Percentiles rank a stretch among this genome's conserved stretches.
phyloP scores from a whole-genome alignment of 306 rosid species.

The Sechiopsis laciniata region DNA sequence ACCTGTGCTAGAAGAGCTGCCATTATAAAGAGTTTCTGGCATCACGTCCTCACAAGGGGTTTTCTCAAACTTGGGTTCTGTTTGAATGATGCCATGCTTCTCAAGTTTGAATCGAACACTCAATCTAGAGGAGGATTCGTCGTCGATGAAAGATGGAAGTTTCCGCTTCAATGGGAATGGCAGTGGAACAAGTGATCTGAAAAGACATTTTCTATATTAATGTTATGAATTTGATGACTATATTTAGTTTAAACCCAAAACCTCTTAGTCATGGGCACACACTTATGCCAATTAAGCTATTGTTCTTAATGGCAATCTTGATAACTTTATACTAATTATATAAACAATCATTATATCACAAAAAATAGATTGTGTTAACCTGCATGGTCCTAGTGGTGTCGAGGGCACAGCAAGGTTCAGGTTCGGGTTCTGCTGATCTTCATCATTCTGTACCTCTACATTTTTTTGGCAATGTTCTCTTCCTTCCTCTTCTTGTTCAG shows the following conservation, averaged over 20 bases:
- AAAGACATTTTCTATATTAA: background rate
- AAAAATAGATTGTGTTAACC: constrained; percentile 34
- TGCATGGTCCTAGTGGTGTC: constrained; percentile 52
- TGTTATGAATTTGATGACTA: background rate
- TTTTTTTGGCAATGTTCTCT: constrained; percentile 43
- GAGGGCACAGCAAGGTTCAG: constrained; percentile 34
- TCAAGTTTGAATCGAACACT: constrained; percentile 47
- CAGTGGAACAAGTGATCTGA: constrained; percentile 35
- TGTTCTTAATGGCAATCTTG: too few relatives aligned
- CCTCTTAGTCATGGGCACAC: too few relatives aligned
- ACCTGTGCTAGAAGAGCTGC: constrained; percentile 46
- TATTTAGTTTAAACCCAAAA: too few relatives aligned
- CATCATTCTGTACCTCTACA: constrained; percentile 38
- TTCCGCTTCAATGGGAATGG: constrained; percentile 56
- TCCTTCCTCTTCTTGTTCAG: constrained; percentile 67
- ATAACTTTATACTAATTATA: background rate
- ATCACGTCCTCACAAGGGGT: constrained; percentile 47
- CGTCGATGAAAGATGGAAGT: constrained; percentile 51
- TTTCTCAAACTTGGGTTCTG: constrained; percentile 47
- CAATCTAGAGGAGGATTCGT: constrained; percentile 45
- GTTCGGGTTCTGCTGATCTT: constrained; percentile 36
- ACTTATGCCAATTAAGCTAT: too few relatives aligned
- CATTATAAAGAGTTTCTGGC: constrained; percentile 42
- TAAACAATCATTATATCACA: background rate
- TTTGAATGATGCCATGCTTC: constrained; percentile 36